Conservation (phyloP, 495 filamentous ascomycete species). For the Aspergillus carlsbadensis region DNA sequence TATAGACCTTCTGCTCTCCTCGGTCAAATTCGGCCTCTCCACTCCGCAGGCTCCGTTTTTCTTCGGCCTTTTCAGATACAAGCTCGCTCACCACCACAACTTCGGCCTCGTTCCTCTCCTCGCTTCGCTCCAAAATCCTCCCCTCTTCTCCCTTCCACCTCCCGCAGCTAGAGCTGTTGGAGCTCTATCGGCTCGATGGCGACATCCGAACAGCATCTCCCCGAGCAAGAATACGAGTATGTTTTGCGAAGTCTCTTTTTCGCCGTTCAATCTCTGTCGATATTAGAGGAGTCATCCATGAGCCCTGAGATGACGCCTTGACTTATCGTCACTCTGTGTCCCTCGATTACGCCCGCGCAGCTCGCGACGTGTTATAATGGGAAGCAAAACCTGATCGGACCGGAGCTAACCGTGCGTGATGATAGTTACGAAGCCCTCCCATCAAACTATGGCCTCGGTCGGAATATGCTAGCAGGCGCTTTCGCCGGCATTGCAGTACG, state of each 20-base stretch:
- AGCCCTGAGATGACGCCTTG: neutral
- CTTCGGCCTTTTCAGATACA: conserved; percentile 19
- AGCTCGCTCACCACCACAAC: conserved; percentile 6
- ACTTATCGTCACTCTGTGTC: neutral
- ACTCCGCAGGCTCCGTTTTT: conserved; percentile 21
- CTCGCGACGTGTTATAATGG: neutral
- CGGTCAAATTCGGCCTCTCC: conserved; percentile 17
- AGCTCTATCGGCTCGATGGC: conserved; percentile 46
- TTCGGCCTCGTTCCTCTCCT: conserved; percentile 2
- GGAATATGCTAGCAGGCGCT: conserved; percentile 90
- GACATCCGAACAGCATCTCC: conserved; percentile 32
- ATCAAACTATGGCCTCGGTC: conserved; percentile 64
- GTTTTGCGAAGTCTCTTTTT: conserved; percentile 20
- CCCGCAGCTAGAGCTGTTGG: conserved; percentile 33
- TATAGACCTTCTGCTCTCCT: conserved; percentile 5
- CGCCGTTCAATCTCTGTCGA: neutral
- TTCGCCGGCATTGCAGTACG: conserved; percentile 95
- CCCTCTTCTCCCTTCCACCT: conserved; percentile 4
- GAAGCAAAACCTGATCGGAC: neutral
- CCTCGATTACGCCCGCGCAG: neutral
- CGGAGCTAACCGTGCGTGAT: conserved; percentile 24
- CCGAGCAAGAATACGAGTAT: conserved; percentile 47
- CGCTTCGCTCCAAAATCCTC: conserved; percentile 5
- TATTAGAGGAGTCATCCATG: neutral
- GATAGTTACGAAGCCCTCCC: conserved; percentile 67